Evolutionary conservation across 441 rosid species (phyloP).

Genomic region (Eugenia klotzschiana): DNA sequence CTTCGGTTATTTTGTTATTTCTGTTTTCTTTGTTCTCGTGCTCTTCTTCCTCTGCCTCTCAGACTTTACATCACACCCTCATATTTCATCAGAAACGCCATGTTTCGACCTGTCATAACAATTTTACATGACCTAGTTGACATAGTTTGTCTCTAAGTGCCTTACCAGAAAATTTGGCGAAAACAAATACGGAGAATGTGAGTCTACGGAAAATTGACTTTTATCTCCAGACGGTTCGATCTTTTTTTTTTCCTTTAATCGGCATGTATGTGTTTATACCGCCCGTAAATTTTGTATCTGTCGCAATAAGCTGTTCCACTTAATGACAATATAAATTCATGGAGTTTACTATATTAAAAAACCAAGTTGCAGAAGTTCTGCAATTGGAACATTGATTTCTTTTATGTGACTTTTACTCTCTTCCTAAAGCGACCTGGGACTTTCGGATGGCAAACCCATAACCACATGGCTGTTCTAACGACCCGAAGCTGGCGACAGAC

Average conservation of each 20-base stretch:
- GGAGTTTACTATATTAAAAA: background rate
- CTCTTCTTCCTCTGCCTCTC: too few species aligned
- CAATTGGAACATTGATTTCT: background rate
- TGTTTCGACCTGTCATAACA: background rate
- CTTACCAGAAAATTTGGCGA: background rate
- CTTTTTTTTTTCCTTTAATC: background rate
- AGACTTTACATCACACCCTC: too few species aligned
- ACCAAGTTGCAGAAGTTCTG: background rate
- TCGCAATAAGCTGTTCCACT: background rate
- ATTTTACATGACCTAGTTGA: background rate
- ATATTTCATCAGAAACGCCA: too few species aligned
- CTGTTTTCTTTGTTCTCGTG: too few species aligned
- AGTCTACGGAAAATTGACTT: background rate
- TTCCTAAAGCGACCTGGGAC: background rate
- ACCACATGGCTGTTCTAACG: background rate
- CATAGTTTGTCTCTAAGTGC: background rate
- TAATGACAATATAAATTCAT: fast-evolving
- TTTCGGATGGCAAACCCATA: background rate
- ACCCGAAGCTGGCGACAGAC: background rate
- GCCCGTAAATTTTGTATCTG: background rate
- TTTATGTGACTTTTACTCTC: background rate
- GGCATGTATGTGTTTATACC: background rate
- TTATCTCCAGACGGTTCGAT: background rate
- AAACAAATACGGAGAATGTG: background rate
- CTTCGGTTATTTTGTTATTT: too few species aligned